Conservation (phyloP, 1,139 yeast genomes). For the Pichia norvegensis region DNA sequence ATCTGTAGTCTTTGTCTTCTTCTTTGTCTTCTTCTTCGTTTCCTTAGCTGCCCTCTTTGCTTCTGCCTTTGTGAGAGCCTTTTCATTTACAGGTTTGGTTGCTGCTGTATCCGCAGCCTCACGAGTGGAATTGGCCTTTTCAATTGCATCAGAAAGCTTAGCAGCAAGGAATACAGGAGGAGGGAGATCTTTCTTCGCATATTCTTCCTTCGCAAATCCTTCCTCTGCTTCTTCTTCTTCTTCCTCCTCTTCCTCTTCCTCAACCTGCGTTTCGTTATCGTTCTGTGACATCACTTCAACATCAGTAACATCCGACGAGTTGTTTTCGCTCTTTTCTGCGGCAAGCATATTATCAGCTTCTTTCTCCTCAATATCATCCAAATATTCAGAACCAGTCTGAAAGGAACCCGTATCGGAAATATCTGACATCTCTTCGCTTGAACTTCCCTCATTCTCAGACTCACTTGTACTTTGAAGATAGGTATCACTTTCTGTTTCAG, state of each 20-base stretch:
- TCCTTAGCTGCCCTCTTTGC: background rate
- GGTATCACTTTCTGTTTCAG: background rate
- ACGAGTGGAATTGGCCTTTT: background rate
- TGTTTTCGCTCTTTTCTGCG: background rate
- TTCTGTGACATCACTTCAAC: background rate
- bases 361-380: background rate
- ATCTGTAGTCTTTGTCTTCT: background rate
- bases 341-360: background rate
- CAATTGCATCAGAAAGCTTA: background rate
- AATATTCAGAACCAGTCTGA: background rate
- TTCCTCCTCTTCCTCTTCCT: slow-evolving; percentile 8
- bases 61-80: background rate
- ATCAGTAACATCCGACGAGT: background rate
- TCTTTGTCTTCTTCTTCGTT: background rate
- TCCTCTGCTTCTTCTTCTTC: background rate
- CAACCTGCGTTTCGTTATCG: slow-evolving; percentile 6
- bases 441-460: background rate
- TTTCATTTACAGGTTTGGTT: background rate
- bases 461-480: background rate
- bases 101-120: background rate
- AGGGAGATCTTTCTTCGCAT: background rate
- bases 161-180: background rate
- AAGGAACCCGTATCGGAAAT: background rate
- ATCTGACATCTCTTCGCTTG: background rate
- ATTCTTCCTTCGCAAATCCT: background rate